These are phyloP conservation scores for Wickerhamiella kurtzmanii DNA, from an alignment of 805 yeast species.

Conservation along the genomic window DNA sequence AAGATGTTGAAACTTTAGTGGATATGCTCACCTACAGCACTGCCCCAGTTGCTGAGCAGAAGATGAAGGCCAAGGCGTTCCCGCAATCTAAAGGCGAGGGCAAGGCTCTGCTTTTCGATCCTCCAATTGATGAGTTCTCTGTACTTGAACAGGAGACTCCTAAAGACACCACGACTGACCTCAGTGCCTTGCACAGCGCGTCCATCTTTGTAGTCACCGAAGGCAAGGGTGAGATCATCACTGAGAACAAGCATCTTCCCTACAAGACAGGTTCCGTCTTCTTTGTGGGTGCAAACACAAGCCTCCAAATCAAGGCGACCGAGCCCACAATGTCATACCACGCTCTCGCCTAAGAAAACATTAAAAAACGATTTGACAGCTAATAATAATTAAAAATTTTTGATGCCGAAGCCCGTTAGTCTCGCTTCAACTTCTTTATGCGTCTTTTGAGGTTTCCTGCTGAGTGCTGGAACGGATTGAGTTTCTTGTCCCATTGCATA, in stretches of 20 bases:
- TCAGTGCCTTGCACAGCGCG: conserved; percentile 67
- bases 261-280: conserved; percentile 66
- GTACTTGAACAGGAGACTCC: conserved; percentile 65
- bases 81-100: conserved; percentile 27
- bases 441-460: conserved; percentile 73
- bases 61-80: conserved; percentile 56
- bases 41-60: conserved; percentile 85
- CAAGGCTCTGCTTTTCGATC: conserved; percentile 49
- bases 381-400: neutral
- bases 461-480: conserved; percentile 70
- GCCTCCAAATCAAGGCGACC: conserved; percentile 37
- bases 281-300: conserved; percentile 69
- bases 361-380: conserved; percentile 24
- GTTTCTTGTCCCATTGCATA: conserved; percentile 85
- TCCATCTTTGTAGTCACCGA: conserved; percentile 72
- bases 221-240: conserved; percentile 53
- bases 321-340: conserved; percentile 62
- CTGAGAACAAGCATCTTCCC: conserved; percentile 30
- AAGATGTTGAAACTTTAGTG: conserved; percentile 83
- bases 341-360: conserved; percentile 61
- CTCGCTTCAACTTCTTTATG: conserved; percentile 32
- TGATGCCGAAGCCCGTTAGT: neutral
- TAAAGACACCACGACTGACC: conserved; percentile 38
- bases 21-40: conserved; percentile 80
- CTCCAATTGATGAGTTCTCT: conserved; percentile 93